A percentile compares a stretch with the other conserved stretches of the same genome.
Conservation (phyloP, 2,329 filamentous ascomycete genomes). For the Rachicladosporium sp. region DNA sequence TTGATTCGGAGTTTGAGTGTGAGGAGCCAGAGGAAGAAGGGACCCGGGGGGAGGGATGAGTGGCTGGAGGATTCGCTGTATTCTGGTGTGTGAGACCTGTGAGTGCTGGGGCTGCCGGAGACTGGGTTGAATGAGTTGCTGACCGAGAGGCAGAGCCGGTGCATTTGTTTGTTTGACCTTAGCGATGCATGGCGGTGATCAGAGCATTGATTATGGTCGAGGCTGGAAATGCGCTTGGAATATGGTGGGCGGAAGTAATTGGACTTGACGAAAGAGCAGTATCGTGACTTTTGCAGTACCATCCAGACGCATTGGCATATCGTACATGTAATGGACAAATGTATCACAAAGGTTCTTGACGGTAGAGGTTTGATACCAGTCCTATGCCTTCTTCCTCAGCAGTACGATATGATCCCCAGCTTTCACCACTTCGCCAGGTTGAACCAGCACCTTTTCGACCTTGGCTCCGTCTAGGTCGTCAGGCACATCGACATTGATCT, state of each 20-base stretch:
- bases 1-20: constrained; percentile 21
- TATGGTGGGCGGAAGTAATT: no score
- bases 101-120: constrained; percentile 3
- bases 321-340: no score
- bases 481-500: constrained; percentile 32
- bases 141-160: constrained; percentile 2
- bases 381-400: not conserved
- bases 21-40: constrained; percentile 5
- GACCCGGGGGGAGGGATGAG: constrained; percentile 6
- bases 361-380: no score
- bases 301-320: no score
- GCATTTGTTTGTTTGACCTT: constrained; percentile 3
- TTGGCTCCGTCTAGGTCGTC: constrained; percentile 19
- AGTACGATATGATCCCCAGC: constrained; percentile 25
- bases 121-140: not conserved
- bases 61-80: constrained; percentile 19
- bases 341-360: no score
- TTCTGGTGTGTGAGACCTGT: constrained; percentile 16
- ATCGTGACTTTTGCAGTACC: no score
- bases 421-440: constrained; percentile 29
- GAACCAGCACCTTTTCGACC: constrained; percentile 31
- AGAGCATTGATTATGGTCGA: no score
- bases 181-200: no score
- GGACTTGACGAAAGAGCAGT: no score
- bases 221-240: no score